These are phyloP conservation scores for Huntiella omanensis DNA, from an alignment of 2,329 filamentous ascomycete species.

Conservation along the genomic window DNA sequence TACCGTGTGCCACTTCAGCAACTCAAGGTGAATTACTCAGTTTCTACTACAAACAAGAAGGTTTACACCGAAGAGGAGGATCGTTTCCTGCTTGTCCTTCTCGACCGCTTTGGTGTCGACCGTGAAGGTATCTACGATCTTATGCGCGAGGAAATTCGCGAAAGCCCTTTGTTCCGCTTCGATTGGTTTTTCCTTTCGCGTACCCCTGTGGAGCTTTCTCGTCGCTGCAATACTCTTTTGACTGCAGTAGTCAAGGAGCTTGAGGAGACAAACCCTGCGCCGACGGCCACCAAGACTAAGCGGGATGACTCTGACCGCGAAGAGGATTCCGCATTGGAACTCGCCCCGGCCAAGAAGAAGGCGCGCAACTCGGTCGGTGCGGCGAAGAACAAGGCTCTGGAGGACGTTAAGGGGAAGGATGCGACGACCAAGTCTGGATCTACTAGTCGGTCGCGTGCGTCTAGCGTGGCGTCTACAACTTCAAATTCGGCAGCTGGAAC, in stretches of 20 bases:
- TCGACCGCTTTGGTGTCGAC: slow-evolving; percentile 84
- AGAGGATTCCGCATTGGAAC: slow-evolving; percentile 60
- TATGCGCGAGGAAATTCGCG: slow-evolving; percentile 92
- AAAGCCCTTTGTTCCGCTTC: slow-evolving; percentile 87
- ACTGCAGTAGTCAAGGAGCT: slow-evolving; percentile 93
- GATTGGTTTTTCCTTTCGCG: slow-evolving; percentile 98
- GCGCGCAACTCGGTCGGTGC: slow-evolving; percentile 31
- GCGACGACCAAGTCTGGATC: slow-evolving; percentile 57
- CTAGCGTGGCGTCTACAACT: slow-evolving; percentile 63
- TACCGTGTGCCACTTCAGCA: slow-evolving; percentile 96
- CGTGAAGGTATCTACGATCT: slow-evolving; percentile 77
- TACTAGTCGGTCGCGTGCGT: slow-evolving; percentile 62
- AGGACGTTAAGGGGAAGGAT: slow-evolving; percentile 54
- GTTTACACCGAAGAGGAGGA: slow-evolving; percentile 98
- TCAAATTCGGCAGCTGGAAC: slow-evolving; percentile 23
- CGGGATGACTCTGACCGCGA: slow-evolving; percentile 74
- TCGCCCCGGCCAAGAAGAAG: slow-evolving; percentile 87
- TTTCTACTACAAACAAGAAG: slow-evolving; percentile 98
- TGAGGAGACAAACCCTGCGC: slow-evolving; percentile 33
- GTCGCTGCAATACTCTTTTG: slow-evolving; percentile 81
- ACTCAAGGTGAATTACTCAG: slow-evolving; percentile 96
- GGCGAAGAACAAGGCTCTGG: slow-evolving; percentile 73
- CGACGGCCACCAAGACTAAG: slow-evolving; percentile 38
- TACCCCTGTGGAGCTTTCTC: slow-evolving; percentile 78
- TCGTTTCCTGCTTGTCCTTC: slow-evolving; percentile 78